These are phyloP conservation scores for Monosporascus sp. DNA, from an alignment of 2,329 filamentous ascomycete species.

Conservation along the genomic window DNA sequence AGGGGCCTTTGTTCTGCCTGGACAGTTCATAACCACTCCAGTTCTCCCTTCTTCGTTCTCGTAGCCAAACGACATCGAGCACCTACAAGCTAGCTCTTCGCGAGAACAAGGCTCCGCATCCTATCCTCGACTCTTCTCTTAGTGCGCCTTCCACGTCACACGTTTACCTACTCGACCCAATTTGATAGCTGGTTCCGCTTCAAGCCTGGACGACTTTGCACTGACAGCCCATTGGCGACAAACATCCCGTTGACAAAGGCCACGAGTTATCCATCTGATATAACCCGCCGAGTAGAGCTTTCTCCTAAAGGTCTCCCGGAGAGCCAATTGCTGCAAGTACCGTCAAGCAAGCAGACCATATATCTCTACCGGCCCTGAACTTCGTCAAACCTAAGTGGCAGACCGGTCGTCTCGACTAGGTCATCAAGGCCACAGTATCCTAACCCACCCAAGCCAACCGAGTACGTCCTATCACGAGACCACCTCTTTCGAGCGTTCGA, in stretches of 20 bases:
- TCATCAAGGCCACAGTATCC: conserved; percentile 17
- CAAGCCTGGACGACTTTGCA: conserved; percentile 18
- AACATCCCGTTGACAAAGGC: conserved; percentile 16
- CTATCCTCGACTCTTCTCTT: conserved; percentile 13
- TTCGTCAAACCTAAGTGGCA: conserved; percentile 15
- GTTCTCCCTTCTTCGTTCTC: conserved; percentile 6
- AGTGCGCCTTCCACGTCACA: conserved; percentile 26
- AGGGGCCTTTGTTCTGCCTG: conserved; percentile 19
- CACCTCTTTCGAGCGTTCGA: neutral
- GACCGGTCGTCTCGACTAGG: conserved; percentile 21
- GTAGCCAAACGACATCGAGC: conserved; percentile 11
- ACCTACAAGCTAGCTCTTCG: neutral
- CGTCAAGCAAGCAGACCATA: conserved; percentile 33
- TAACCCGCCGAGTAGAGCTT: conserved; percentile 30
- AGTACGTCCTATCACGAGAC: neutral
- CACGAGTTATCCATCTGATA: conserved; percentile 45
- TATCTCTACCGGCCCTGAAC: conserved; percentile 13
- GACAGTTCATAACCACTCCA: conserved; percentile 16
- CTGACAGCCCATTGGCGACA: conserved; percentile 14
- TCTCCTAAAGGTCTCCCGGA: conserved; percentile 25
- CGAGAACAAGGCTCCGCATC: neutral
- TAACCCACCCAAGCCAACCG: conserved; percentile 1
- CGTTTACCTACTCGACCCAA: conserved; percentile 18
- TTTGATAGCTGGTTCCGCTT: conserved; percentile 25
- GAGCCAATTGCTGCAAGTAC: conserved; percentile 22